These are phyloP conservation scores for Blastocystis sp. DNA, from an alignment of 352 stramenopile genomes.

Conservation along the genomic window DNA sequence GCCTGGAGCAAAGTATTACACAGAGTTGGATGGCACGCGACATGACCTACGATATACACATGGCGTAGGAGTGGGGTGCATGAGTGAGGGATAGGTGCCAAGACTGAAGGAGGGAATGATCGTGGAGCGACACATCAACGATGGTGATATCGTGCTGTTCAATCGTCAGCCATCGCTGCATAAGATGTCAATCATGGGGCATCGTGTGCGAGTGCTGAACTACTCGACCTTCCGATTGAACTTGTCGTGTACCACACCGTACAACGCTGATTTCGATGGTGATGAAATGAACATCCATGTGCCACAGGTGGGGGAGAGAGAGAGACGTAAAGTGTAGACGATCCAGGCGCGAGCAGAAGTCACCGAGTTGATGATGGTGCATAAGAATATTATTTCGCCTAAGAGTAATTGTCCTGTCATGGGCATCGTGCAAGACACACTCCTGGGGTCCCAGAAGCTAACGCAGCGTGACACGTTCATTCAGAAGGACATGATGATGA, in stretches of 20 bases:
- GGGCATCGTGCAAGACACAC: slow-evolving; percentile 94
- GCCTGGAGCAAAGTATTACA: slow-evolving; percentile 95
- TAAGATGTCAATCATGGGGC: slow-evolving; percentile 99
- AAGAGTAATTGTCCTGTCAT: slow-evolving; percentile 98
- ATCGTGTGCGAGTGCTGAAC: slow-evolving; percentile 95
- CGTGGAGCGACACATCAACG: slow-evolving; percentile 92
- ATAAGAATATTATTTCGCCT: slow-evolving; percentile 93
- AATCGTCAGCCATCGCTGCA: slow-evolving; percentile 98
- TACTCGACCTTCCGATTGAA: slow-evolving; percentile 99
- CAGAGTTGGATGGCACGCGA: slow-evolving; percentile 88
- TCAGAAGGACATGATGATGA: slow-evolving; percentile 92
- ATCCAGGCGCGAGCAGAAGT: slow-evolving; percentile 90
- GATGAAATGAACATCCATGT: slow-evolving; percentile 99
- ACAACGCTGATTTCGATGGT: slow-evolving; percentile 99
- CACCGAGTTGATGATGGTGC: slow-evolving; percentile 95
- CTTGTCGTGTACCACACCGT: slow-evolving; percentile 90
- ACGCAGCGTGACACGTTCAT: slow-evolving; percentile 96
- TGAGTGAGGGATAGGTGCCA: slow-evolving; percentile 75
- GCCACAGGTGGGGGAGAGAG: slow-evolving; percentile 71
- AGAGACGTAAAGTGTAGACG: slow-evolving; percentile 67
- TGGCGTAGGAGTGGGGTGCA: slow-evolving; percentile 81
- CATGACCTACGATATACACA: slow-evolving; percentile 89
- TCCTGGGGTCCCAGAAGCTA: slow-evolving; percentile 92
- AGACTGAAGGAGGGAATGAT: slow-evolving; percentile 92
- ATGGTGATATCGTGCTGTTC: slow-evolving; percentile 98